Evolutionary conservation across 495 filamentous ascomycete species (phyloP), one percentile per base, ranked within the genome.

Genomic region (Aspergillus homomorphus): DNA sequence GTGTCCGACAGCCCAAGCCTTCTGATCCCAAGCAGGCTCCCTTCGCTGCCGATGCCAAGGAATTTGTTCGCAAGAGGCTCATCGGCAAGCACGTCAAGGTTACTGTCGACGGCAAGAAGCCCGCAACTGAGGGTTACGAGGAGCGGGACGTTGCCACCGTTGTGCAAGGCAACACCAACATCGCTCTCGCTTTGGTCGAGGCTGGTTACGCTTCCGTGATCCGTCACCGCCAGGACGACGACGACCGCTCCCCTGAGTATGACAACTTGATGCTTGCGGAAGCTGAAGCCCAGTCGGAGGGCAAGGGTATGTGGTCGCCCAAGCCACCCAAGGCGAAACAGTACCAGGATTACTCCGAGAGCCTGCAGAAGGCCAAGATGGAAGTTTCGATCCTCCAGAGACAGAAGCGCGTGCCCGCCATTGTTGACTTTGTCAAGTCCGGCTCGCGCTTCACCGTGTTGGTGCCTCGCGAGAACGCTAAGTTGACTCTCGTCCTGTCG

Each of bases 361-460:
- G 77, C 44, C 77, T 92, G 0, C 92, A 96, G 70, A 97, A 96
- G 73, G 95, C 95, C 51, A 98, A 96, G 81, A 86, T 94, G 44
- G 90, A 94, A 67, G 79, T 96, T 21, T 89, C 91, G 4, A 84
- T 89, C 30, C 82, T 99, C 18, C 87, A 91, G 56, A 85, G 93
- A 18, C 92, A 96, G 73, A 91, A 89, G 74, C 91, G 88, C 62
- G 87, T 97, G n/a, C 91, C 95, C 3, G 95, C 89, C 8, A 75
- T 99, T 61, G 93, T 99, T 45, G 95, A 99, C 69, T 99, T 91
- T 68, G 94, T 96, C 77, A 96, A 96, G 75, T 91, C 90, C 15
- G 95, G 89, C 28, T 96, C 92, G 22, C 86, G 95, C 53, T 99
- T 99, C 73, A 94, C 89, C 26, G 80, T 99, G 45, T 79, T 99